Evolutionary conservation across 148 eudicot species (phyloP).

Genomic region (Rhododendron kiyosumense): DNA sequence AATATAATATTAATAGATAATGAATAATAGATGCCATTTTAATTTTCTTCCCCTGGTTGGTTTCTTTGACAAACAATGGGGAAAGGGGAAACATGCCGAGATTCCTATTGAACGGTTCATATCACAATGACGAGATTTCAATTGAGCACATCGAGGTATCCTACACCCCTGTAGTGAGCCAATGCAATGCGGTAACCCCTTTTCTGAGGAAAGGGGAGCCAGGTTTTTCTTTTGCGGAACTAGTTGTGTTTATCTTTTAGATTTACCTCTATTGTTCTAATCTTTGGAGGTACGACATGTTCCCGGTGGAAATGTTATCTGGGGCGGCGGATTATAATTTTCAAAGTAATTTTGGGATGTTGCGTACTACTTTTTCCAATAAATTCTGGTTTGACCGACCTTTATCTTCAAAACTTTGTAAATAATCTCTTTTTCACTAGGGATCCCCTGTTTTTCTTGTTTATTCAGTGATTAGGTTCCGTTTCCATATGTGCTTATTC

Average conservation of each 20-base stretch:
- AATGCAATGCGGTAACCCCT: neutral
- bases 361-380: neutral
- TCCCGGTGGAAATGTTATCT: neutral
- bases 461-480: too few species aligned
- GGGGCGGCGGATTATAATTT: neutral
- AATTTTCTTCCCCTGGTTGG: neutral
- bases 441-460: too few species aligned
- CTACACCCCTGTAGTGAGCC: neutral
- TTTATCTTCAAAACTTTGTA: neutral
- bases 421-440: neutral
- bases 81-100: neutral
- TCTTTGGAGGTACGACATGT: neutral
- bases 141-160: neutral
- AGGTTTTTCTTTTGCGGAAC: neutral
- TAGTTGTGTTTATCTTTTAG: neutral
- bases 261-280: neutral
- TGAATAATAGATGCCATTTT: neutral
- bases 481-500: too few species aligned
- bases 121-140: neutral
- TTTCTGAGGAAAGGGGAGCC: neutral
- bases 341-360: neutral
- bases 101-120: neutral
- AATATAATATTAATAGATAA: too few species aligned
- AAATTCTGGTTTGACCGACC: neutral
- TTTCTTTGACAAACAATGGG: neutral